Base-by-base conservation (phyloP, 2,329 filamentous ascomycete species). In the Ascosphaera aggregata region DNA sequence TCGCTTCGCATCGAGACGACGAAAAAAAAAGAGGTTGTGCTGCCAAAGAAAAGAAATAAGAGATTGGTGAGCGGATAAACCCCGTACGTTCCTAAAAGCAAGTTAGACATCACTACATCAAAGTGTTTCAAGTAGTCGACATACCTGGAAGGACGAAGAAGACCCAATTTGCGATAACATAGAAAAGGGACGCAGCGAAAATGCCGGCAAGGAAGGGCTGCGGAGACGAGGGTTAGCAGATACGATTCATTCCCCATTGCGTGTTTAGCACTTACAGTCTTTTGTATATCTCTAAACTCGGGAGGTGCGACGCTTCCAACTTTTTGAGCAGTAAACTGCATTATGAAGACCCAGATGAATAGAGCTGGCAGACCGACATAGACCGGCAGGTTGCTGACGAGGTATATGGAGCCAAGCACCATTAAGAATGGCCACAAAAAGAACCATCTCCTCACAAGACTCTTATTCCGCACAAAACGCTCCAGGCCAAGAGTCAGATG, bases 231-330 rank as follows among this genome's bases (percentile, higher is more conserved):
- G n/a, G n/a, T n/a, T n/a, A n/a, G n/a, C n/a, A n/a, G n/a, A n/a
- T n/a, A n/a, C n/a, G n/a, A n/a, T n/a, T n/a, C 27, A 47, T 43
- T 43, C n/a, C 47, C 36, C 11, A 17, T 3, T 35, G 18, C 17
- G 20, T 19, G 7, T 5, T 13, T 22, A 11, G n/a, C 7, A 61
- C 74, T 50, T 64, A 82, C 77, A 42, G 89, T 95, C 59, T 78
- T 81, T 54, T 94, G 84, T 49, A 95, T 75, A 46, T 77, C 71
- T 48, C 82, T 77, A 75, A 92, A 92, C 49, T 93, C 81, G 2
- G 76, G 66, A 9, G 85, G 85, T 15, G 80, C 85, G 63, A 79
- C 85, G 44, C 76, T 74, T 41, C 92, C 64, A 30, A 86, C 63
- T 57, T 80, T 76, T 53, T 79, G 73, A 4, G 80, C 81, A 40